phyloP scores from a whole-genome alignment of 2,329 filamentous ascomycete genomes.

The Pseudogymnoascus destructans region DNA sequence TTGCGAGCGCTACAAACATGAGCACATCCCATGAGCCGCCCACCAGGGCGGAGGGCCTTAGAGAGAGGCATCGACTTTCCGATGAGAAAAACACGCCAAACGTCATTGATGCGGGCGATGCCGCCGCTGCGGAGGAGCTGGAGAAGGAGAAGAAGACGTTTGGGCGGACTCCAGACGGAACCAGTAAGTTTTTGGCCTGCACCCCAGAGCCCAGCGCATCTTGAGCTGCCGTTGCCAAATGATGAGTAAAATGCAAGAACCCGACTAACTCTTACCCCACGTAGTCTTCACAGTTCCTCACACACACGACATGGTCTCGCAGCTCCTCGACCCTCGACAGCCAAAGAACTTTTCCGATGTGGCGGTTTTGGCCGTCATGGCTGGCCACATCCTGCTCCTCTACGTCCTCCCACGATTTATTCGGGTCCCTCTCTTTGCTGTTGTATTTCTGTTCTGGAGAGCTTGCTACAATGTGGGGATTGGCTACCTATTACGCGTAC shows the following conservation, averaged over 20 bases:
- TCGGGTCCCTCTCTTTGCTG: constrained; percentile 66
- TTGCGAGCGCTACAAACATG: background rate
- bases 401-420: constrained; percentile 57
- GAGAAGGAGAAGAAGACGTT: constrained; percentile 61
- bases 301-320: constrained; percentile 98
- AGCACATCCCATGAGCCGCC: constrained; percentile 7
- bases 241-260: constrained; percentile 9
- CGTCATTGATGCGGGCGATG: background rate
- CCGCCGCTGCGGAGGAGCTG: constrained; percentile 23
- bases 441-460: constrained; percentile 84
- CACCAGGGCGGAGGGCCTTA: constrained; percentile 7
- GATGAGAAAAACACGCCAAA: background rate
- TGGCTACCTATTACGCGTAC: constrained; percentile 73
- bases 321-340: constrained; percentile 84
- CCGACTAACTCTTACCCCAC: constrained; percentile 4
- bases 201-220: background rate
- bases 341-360: constrained; percentile 89
- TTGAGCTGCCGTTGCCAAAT: background rate
- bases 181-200: constrained; percentile 47
- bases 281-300: constrained; percentile 89
- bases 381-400: constrained; percentile 58
- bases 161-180: constrained; percentile 82
- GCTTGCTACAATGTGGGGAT: constrained; percentile 89
- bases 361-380: constrained; percentile 66
- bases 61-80: background rate